Conservation (phyloP, 2,329 filamentous ascomycete species). For the Penicillium sp. region DNA sequence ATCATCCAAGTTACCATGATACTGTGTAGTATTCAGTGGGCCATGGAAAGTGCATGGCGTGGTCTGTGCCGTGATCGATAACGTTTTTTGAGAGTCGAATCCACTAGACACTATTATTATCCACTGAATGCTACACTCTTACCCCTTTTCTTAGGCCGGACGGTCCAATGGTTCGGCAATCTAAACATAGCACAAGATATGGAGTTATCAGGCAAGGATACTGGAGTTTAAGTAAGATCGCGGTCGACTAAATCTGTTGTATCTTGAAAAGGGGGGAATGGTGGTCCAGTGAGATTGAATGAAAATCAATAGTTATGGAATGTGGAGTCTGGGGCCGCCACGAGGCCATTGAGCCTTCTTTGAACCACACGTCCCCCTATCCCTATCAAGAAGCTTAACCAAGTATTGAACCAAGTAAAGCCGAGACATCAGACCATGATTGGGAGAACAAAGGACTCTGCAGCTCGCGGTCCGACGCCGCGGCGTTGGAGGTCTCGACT, state of each 20-base stretch:
- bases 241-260: conserved; percentile 1
- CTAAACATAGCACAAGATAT: conserved; percentile 8
- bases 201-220: not conserved
- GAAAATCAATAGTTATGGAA: conserved; percentile 15
- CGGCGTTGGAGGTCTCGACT: not conserved
- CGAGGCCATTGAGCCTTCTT: conserved; percentile 12
- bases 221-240: conserved; percentile 3
- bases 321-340: conserved; percentile 22
- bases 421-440: not conserved
- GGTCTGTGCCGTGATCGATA: conserved; percentile 1
- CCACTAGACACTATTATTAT: not conserved
- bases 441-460: not conserved
- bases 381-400: conserved; percentile 18
- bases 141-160: not conserved
- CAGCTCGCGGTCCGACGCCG: not conserved
- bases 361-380: conserved; percentile 14
- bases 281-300: conserved; percentile 6
- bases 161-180: not conserved
- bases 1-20: not conserved
- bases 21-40: not conserved
- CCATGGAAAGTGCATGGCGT: not conserved
- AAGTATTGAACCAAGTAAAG: not conserved
- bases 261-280: conserved; percentile 11
- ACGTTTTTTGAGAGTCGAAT: not conserved
- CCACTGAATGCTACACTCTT: not conserved